These are phyloP conservation scores for Fagopyrum homotropicum DNA, from an alignment of 148 eudicot species.

Conservation along the genomic window DNA sequence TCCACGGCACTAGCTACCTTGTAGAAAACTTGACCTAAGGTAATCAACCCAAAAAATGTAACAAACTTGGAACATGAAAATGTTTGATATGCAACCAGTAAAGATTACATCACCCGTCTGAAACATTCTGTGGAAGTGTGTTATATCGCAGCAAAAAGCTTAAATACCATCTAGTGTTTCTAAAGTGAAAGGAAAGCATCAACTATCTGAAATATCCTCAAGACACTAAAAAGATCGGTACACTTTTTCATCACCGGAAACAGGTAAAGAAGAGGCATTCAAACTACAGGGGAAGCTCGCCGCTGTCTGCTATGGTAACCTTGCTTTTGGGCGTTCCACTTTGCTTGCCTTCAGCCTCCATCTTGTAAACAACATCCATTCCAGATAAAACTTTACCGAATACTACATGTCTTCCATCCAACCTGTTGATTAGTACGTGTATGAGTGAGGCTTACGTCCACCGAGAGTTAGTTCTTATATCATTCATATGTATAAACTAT, in stretches of 20 bases:
- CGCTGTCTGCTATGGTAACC: slow-evolving; percentile 77
- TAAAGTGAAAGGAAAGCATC: not conserved
- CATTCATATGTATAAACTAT: not conserved
- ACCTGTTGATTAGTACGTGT: slow-evolving; percentile 37
- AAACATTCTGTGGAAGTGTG: too few species aligned
- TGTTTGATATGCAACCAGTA: too few species aligned
- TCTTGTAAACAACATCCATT: slow-evolving; percentile 95
- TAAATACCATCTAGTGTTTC: not conserved
- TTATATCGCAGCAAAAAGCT: too few species aligned
- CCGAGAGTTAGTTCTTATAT: too few species aligned
- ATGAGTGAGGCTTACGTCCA: too few species aligned
- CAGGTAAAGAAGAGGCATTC: not conserved
- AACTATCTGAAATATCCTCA: not conserved
- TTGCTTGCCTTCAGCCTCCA: slow-evolving; percentile 94
- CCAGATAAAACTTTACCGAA: slow-evolving; percentile 97
- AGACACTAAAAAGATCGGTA: not conserved
- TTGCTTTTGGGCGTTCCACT: slow-evolving; percentile 87
- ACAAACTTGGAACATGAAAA: too few species aligned
- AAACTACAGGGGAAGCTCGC: slow-evolving; percentile 47
- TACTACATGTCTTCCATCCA: slow-evolving; percentile 93
- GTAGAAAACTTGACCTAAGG: too few species aligned
- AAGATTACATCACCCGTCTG: too few species aligned
- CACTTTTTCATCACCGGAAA: slow-evolving; percentile 7
- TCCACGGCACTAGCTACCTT: too few species aligned
- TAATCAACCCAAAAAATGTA: too few species aligned